These are phyloP conservation scores for Licmophora abbreviata DNA, from an alignment of 108 stramenopile species.

Conservation along the genomic window DNA sequence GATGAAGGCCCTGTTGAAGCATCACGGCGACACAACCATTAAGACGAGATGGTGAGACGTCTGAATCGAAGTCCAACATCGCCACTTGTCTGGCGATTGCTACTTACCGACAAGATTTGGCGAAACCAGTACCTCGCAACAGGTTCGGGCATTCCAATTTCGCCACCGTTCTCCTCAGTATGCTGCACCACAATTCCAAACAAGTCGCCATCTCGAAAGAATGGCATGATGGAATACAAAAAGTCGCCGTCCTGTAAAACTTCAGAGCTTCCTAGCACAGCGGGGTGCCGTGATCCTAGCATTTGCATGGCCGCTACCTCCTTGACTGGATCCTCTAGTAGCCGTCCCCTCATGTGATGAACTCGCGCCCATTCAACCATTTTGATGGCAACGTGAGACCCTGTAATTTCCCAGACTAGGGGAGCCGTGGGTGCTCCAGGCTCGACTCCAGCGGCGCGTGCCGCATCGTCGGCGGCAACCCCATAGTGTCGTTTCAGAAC, in stretches of 20 bases:
- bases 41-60: not conserved
- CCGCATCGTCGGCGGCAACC: conserved; percentile 72
- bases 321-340: conserved; percentile 87
- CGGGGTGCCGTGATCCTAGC: conserved; percentile 45
- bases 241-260: conserved; percentile 80
- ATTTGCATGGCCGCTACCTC: conserved; percentile 84
- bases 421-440: conserved; percentile 67
- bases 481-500: conserved; percentile 65
- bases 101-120: conserved; percentile 69
- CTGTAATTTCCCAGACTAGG: conserved; percentile 82
- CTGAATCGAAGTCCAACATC: conserved; percentile 5
- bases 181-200: conserved; percentile 78
- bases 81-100: too few species aligned
- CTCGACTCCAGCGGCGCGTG: conserved; percentile 66
- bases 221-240: conserved; percentile 84
- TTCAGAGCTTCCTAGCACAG: conserved; percentile 68
- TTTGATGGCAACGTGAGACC: conserved; percentile 76
- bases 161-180: conserved; percentile 63
- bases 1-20: conserved; percentile 66
- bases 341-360: conserved; percentile 60
- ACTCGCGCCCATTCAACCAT: conserved; percentile 82
- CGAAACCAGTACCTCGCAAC: conserved; percentile 85
- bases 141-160: conserved; percentile 75
- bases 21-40: not conserved
- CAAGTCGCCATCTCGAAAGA: conserved; percentile 83